Percentiles rank a stretch among this genome's conserved stretches.
These are phyloP conservation scores for Carex arenaria DNA, from an alignment of 202 grass and related monocot genomes.

Conservation along the genomic window DNA sequence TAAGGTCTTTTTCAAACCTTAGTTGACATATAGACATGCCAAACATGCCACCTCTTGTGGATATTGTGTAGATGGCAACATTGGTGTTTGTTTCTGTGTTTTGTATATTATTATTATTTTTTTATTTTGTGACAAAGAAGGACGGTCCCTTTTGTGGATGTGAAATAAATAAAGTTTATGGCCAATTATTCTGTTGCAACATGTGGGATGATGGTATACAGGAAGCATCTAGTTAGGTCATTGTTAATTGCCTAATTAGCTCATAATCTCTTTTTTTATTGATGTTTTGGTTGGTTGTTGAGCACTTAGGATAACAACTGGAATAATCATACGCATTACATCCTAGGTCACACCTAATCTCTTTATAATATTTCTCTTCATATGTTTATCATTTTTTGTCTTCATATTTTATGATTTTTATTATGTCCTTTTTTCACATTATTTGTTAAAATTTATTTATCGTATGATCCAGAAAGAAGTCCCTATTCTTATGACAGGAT, in stretches of 20 bases:
- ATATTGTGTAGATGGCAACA: constrained; percentile 16
- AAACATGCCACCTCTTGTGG: constrained; percentile 17
- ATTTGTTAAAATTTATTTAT: not conserved
- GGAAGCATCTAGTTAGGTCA: not conserved
- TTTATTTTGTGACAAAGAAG: not conserved
- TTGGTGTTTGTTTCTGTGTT: not conserved
- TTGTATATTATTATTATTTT: not conserved
- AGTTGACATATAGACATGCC: constrained; percentile 10
- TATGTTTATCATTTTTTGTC: not conserved
- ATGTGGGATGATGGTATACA: not conserved
- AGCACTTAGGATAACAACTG: not conserved
- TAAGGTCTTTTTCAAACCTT: constrained; percentile 14
- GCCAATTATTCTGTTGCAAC: constrained; percentile 1
- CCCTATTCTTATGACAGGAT: not conserved
- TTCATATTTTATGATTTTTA: not conserved
- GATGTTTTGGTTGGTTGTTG: not conserved
- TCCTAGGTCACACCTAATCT: not conserved
- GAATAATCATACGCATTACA: not conserved
- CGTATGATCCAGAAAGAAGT: not conserved
- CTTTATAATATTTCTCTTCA: not conserved
- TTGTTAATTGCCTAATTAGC: not conserved
- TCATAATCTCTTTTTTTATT: not conserved
- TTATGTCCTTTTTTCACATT: not conserved
- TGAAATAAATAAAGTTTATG: not conserved
- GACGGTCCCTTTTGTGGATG: not conserved